Base-by-base conservation (phyloP, 2,329 filamentous ascomycete genomes). In the Fusarium nelsonii region DNA sequence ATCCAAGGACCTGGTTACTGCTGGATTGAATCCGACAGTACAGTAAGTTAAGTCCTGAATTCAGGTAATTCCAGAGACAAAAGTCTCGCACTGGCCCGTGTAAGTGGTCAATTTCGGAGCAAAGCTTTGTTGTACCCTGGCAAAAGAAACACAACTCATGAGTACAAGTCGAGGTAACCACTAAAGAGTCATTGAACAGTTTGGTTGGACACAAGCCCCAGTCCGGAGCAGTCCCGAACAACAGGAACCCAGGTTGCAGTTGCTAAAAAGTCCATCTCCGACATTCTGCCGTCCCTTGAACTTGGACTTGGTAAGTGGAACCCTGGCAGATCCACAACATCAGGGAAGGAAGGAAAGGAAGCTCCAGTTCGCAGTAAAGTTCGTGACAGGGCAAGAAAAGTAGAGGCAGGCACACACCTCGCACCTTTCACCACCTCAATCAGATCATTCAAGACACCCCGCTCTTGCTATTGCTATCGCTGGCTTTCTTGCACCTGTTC, bases 391-490 rank as follows among this genome's bases (percentile, higher is more conserved):
- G 20, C 51, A 48, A 23, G 40, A 30, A 16, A 16, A 32, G 37
- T 14, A n/a, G 30, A 11, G 30, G 26, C 30, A 32, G 36, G 36
- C 26, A 49, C 26, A 23, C 14, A 32, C 50, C 40, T 44, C 23
- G 23, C 23, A 23, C 23, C 23, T 23, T 23, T 23, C 23, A 23
- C 23, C 23, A 68, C 51, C 39, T 14, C 45, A 66, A 52, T 69
- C 65, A 69, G 65, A 69, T 66, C 65, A 69, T 63, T 56, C 48
- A 57, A 40, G 46, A 36, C 41, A 61, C 61, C 66, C 66, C 57
- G 43, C 55, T 50, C 33, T 20, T 50, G 16, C 8, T 48, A 30
- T 11, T 30, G 10, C 30, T 30, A 8, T 30, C 23, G 23, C 23
- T 30, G 30, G 10, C 30, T 11, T 11, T 9, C 30, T 11, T 11